Evolutionary conservation across 2,329 filamentous ascomycete genomes (phyloP), one percentile per base, ranked within the genome.

Genomic region (Podosphaera fusca): DNA sequence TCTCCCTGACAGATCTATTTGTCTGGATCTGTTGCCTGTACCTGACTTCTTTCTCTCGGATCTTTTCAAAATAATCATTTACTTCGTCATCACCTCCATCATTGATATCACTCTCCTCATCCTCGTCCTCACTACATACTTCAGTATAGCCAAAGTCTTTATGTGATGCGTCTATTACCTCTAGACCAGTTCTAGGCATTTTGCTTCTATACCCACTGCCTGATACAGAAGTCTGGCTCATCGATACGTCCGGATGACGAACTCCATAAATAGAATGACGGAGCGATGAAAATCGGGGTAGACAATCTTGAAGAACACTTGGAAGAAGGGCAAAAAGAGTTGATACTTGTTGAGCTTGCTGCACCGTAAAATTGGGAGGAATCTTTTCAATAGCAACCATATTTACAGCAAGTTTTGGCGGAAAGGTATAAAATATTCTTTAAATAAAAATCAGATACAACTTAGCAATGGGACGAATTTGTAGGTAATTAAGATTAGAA

Each of bases 281-380:
- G 49, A 80, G 67, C 4, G 74, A 77, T 35, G 72, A 71, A 7
- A 80, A 68, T 4, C 70, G 71, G 2, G 74, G 73, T 30, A 80
- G 69, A 58, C 73, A 70, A 40, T 70, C 74, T 62, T 75, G 74
- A 4, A 81, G 68, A 3, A 75, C 70, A 1, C 70, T 68, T 3
- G 78, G 77, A 6, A 80, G 72, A 58, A 80, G 71, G 4, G 72
- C 70, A 64, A 75, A 77, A 14, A 80, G 69, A 59, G 73, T 73
- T 30, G 74, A 75, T 51, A 72, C 67, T 46, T 61, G 54, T 54
- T 33, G 31, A 52, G 6, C 14, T 34, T 34, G 10, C 2, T 30
- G 49, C n/a, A 3, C 33, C 30, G 56, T 45, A 30, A 33, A 42
- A 34, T 52, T 30, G 21, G 14, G 10, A 57, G 7, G 35, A 38